Evolutionary conservation across 139 green algal species (phyloP).

Genomic region (Asterochloris erici): DNA sequence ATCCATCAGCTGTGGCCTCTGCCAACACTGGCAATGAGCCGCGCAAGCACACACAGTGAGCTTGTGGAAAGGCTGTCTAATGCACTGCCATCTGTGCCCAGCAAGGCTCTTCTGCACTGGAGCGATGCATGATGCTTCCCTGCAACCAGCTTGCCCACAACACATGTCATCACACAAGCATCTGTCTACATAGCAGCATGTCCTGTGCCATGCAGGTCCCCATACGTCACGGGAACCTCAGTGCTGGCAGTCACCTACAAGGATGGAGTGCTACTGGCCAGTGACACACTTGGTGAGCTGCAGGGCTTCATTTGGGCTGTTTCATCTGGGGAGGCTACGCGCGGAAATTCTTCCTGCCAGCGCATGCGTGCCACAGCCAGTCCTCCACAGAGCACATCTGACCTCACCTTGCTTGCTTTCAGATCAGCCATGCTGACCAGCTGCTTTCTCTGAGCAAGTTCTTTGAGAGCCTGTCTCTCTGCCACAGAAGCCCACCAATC

Average conservation of each 20-base stretch:
- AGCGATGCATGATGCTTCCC: neutral
- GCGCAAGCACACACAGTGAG: constrained; percentile 45
- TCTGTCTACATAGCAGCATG: neutral
- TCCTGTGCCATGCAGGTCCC: constrained; percentile 57
- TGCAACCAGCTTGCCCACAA: neutral
- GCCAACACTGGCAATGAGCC: constrained; percentile 8
- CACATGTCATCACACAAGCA: neutral
- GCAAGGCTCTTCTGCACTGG: neutral
- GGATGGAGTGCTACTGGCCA: constrained; percentile 90
- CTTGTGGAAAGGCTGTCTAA: neutral
- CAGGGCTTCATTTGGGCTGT: neutral
- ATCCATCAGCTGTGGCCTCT: constrained; percentile 45
- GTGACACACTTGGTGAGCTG: constrained; percentile 82
- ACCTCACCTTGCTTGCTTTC: too few species aligned
- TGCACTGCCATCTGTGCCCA: too few species aligned
- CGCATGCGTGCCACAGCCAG: too few species aligned
- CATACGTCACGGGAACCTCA: constrained; percentile 94
- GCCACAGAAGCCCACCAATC: too few species aligned
- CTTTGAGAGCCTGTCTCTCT: too few species aligned
- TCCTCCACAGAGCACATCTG: too few species aligned
- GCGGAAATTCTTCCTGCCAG: neutral
- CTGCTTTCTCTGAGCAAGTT: too few species aligned
- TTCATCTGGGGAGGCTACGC: neutral
- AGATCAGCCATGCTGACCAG: too few species aligned
- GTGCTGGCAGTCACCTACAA: constrained; percentile 95